A percentile compares a stretch with the other conserved stretches of the same genome.
phyloP scores from a whole-genome alignment of 2,329 filamentous ascomycete species.

The Penicillium sclerotigenum region DNA sequence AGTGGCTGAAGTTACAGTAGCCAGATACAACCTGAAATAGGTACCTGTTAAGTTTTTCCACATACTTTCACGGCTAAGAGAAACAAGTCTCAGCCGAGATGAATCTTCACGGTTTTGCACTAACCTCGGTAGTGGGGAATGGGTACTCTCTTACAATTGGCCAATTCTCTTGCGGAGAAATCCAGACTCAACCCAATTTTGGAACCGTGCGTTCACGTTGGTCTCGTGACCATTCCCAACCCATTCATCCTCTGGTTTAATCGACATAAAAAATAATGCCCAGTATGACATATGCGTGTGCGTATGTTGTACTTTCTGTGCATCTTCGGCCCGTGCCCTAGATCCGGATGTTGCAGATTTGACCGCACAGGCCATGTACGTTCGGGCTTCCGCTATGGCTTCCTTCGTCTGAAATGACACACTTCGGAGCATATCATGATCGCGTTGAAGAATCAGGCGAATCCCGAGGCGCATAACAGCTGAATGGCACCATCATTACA shows the following conservation, averaged over 20 bases:
- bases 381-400: too few species aligned
- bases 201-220: neutral
- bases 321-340: conserved; percentile 4
- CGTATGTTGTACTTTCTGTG: neutral
- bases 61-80: neutral
- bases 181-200: neutral
- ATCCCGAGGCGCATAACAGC: neutral
- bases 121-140: neutral
- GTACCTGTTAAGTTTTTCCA: neutral
- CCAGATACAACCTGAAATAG: too few species aligned
- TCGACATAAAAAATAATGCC: neutral
- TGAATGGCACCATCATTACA: neutral
- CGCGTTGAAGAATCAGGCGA: neutral
- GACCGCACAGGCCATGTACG: conserved; percentile 11
- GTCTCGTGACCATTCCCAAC: neutral
- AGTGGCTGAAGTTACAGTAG: neutral
- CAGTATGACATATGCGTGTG: too few species aligned
- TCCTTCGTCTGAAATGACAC: conserved; percentile 5
- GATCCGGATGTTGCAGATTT: conserved; percentile 17
- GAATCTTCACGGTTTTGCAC: neutral
- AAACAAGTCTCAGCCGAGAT: neutral
- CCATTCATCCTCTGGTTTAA: neutral
- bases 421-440: conserved; percentile 9
- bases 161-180: neutral
- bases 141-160: neutral